A percentile compares a stretch with the other conserved stretches of the same genome.
Conservation (phyloP, 2,329 filamentous ascomycete genomes). For the Fusarium succisae region DNA sequence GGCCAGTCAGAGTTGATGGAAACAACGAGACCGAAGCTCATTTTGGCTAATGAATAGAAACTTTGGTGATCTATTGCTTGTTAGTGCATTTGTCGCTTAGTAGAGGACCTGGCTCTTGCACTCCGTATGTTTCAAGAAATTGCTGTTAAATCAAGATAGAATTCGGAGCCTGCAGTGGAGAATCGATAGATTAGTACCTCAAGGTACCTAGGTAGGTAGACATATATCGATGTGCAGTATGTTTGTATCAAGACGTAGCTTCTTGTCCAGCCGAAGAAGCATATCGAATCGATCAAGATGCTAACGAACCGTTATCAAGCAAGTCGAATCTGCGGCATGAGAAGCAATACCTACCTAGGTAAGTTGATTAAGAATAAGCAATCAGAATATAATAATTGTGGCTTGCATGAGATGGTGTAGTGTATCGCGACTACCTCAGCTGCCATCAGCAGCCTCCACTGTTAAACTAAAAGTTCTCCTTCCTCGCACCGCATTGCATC, state of each 20-base stretch:
- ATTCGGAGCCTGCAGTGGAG: not conserved
- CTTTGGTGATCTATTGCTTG: constrained; percentile 10
- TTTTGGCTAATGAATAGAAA: constrained; percentile 27
- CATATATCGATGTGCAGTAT: not conserved
- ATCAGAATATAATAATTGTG: not conserved
- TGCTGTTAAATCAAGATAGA: not conserved
- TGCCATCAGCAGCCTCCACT: not conserved
- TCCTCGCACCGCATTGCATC: not conserved
- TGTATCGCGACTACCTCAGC: not conserved
- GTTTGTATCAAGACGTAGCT: not conserved
- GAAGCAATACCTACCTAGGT: not conserved
- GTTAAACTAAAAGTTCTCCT: not conserved
- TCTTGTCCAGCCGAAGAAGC: not conserved
- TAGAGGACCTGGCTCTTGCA: not conserved
- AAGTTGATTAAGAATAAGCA: not conserved
- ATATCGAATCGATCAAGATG: not conserved
- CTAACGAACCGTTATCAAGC: not conserved
- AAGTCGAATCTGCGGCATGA: not conserved
- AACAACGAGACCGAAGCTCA: constrained; percentile 12
- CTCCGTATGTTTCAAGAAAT: not conserved
- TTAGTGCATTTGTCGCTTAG: constrained; percentile 1
- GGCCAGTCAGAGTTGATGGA: constrained; percentile 13
- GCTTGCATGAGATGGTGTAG: not conserved
- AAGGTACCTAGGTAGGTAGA: not conserved
- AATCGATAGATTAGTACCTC: not conserved